These are phyloP conservation scores for Amniculicola lignicola DNA, from an alignment of 495 filamentous ascomycete species.

Conservation along the genomic window DNA sequence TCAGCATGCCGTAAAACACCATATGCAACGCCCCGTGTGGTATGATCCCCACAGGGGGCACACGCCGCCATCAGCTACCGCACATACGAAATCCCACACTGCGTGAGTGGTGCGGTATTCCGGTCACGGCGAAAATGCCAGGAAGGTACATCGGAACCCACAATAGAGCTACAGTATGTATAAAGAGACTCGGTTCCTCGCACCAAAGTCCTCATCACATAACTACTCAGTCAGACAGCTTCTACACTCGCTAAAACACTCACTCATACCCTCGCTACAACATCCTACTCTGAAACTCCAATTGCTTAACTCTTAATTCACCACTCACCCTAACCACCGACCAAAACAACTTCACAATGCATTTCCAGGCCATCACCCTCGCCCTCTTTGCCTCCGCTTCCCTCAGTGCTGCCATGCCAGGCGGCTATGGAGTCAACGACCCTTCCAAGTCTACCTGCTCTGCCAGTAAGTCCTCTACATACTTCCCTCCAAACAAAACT, in stretches of 20 bases:
- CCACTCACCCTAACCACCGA: background rate
- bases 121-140: too few relatives aligned
- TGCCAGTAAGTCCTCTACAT: background rate
- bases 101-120: too few relatives aligned
- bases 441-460: background rate
- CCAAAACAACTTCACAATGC: slow-evolving; percentile 15
- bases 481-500: background rate
- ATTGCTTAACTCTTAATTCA: too few relatives aligned
- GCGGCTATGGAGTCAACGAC: background rate
- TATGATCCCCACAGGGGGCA: background rate
- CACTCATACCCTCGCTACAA: too few relatives aligned
- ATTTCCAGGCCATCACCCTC: slow-evolving; percentile 17
- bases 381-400: slow-evolving; percentile 18
- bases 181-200: background rate
- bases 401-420: slow-evolving; percentile 14
- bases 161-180: background rate
- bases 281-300: too few relatives aligned
- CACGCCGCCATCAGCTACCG: background rate
- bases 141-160: too few relatives aligned
- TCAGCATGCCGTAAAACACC: background rate
- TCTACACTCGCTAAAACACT: background rate
- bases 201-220: background rate
- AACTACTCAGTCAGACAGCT: background rate
- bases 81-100: background rate
- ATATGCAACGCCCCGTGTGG: slow-evolving; percentile 4